Evolutionary conservation across 1,284 basidiomycete species (phyloP).

Genomic region (Fomitopsis schrenkii): DNA sequence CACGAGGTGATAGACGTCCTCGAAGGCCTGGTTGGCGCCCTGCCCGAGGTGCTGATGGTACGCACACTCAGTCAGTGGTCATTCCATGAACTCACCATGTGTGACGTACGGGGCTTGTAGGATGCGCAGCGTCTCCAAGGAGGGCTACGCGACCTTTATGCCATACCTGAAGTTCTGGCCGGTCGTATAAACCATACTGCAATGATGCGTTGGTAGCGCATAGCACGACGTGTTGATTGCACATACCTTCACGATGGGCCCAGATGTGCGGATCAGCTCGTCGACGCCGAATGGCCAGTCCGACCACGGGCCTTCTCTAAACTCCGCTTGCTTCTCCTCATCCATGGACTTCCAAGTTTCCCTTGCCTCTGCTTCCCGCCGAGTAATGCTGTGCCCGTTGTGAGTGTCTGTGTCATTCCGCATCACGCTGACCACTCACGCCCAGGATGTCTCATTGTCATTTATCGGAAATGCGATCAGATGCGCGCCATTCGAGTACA

Average conservation of each 20-base stretch:
- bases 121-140: constrained; percentile 33
- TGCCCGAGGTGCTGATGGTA: constrained; percentile 32
- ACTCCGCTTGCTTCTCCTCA: constrained; percentile 25
- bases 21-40: constrained; percentile 45
- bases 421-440: constrained; percentile 26
- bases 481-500: constrained; percentile 35
- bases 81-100: too few relatives aligned
- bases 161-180: constrained; percentile 40
- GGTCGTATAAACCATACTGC: constrained; percentile 46
- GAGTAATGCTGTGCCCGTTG: constrained; percentile 28
- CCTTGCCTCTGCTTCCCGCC: constrained; percentile 34
- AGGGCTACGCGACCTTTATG: constrained; percentile 32
- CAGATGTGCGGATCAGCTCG: constrained; percentile 30
- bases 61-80: not conserved
- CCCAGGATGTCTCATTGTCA: constrained; percentile 34
- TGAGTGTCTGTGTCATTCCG: not conserved
- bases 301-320: constrained; percentile 28
- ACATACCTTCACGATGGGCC: constrained; percentile 36
- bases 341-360: constrained; percentile 41
- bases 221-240: not conserved
- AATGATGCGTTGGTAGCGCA: not conserved
- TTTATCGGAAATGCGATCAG: constrained; percentile 36
- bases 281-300: constrained; percentile 34
- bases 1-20: constrained; percentile 39
- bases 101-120: constrained; percentile 28